Evolutionary conservation across 306 rosid species (phyloP), one percentile per base, ranked within the genome.

Genomic region (Vicia faba): DNA sequence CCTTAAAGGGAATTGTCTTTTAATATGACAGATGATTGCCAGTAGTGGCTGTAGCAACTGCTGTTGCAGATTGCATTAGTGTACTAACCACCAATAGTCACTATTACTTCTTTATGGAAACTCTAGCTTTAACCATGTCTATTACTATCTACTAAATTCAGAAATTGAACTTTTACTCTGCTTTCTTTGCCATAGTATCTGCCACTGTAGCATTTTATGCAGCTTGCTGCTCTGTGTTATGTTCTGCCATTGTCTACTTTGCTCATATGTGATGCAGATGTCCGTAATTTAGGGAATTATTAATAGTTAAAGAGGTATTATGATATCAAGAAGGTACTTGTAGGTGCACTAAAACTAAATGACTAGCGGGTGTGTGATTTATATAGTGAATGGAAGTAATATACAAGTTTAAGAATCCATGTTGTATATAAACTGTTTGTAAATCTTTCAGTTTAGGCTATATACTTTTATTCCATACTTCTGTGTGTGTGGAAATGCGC

Each of bases 1-100:
- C 23, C 64, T 66, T 75, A 59, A 71, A 43, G 57, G 61, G 61
- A 63, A 20, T 20, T 39, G 39, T 53, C 69, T 64, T 76, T 63
- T 68, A 48, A 55, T 48, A 33, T 66, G 18, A 58, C 55, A 16
- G 26, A 8, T 25, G 35, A 14, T 49, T 72, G 56, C 53, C 38
- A 35, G 40, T 69, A 53, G 31, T 49, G 38, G 67, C 76, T 60
- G 26, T 19, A 58, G 49, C 33, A 7, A 14, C 63, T 55, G 43
- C 31, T 33, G 39, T 43, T 31, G 36, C 29, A 11, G 43, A 56
- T 25, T 1, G 13, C 53, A 39, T 51, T 61, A 11, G 39, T 56
- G 4, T 46, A 35, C 23, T 68, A 38, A 28, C 46, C 69, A 48
- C 14, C 25, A 11, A 59, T 18, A 35, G 68, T 59, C 8, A 10